A percentile compares a stretch with the other conserved stretches of the same genome.
These are phyloP conservation scores for Aspergillus sparsus DNA, from an alignment of 495 filamentous ascomycete genomes.

Conservation along the genomic window DNA sequence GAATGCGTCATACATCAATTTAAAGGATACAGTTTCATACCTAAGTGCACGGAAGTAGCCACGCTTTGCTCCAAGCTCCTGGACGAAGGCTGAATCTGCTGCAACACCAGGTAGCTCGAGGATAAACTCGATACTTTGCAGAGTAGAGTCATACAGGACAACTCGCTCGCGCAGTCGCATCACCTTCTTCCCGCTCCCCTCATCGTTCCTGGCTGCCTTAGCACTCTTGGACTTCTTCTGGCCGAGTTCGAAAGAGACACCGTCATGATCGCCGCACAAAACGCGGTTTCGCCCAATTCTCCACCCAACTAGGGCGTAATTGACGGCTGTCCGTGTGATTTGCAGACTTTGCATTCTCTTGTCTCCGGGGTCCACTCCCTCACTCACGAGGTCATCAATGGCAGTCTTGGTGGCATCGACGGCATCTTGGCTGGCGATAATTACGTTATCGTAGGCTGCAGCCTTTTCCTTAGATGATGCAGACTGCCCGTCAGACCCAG, in stretches of 20 bases:
- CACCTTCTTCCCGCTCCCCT: conserved; percentile 66
- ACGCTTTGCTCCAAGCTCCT: conserved; percentile 73
- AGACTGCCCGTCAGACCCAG: conserved; percentile 36
- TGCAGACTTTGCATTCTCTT: conserved; percentile 88
- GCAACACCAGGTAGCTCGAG: conserved; percentile 87
- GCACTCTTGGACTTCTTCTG: conserved; percentile 48
- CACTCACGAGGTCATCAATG: conserved; percentile 82
- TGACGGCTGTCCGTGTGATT: conserved; percentile 87
- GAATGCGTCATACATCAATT: conserved; percentile 1
- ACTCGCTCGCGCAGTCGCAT: conserved; percentile 82
- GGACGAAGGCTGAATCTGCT: conserved; percentile 74
- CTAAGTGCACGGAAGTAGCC: conserved; percentile 87
- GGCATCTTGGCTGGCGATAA: conserved; percentile 89
- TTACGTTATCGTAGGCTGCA: conserved; percentile 86
- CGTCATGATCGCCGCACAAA: conserved; percentile 77
- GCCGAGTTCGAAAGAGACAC: conserved; percentile 60
- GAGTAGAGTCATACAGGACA: conserved; percentile 87
- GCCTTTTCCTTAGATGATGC: conserved; percentile 58
- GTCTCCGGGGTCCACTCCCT: conserved; percentile 84
- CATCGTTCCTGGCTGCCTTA: conserved; percentile 59
- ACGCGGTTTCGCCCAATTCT: conserved; percentile 90
- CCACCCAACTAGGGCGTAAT: conserved; percentile 92
- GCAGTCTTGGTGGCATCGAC: conserved; percentile 90
- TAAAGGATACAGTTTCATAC: conserved; percentile 44
- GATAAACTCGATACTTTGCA: conserved; percentile 87